phyloP scores from a whole-genome alignment of 2,329 filamentous ascomycete genomes.

The Claviceps digitariae region DNA sequence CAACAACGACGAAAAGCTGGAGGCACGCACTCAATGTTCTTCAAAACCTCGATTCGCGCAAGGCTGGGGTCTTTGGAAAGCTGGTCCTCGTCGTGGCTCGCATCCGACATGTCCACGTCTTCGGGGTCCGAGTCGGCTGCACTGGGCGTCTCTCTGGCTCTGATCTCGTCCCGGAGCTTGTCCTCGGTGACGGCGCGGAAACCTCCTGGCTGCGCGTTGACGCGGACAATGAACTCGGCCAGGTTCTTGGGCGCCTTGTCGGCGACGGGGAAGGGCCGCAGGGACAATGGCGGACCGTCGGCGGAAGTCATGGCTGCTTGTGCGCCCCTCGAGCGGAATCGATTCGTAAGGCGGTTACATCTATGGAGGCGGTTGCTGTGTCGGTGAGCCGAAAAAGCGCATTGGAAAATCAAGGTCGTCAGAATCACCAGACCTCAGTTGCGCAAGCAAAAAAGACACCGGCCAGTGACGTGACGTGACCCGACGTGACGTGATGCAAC shows the following conservation, averaged over 20 bases:
- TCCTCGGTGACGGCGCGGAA: slow-evolving; percentile 71
- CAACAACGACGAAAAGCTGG: too few relatives aligned
- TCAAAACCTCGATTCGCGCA: slow-evolving; percentile 44
- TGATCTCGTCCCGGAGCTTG: slow-evolving; percentile 56
- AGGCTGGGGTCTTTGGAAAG: slow-evolving; percentile 31
- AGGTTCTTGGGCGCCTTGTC: slow-evolving; percentile 48
- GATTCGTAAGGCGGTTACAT: not conserved
- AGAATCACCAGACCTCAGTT: not conserved
- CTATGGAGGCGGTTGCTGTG: not conserved
- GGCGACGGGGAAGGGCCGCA: slow-evolving; percentile 33
- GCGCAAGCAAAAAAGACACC: too few relatives aligned
- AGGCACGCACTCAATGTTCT: slow-evolving; percentile 44
- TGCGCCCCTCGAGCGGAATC: not conserved
- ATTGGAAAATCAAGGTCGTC: not conserved
- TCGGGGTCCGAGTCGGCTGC: slow-evolving; percentile 28
- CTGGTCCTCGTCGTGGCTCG: slow-evolving; percentile 29
- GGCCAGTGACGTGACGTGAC: not conserved
- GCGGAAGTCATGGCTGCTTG: slow-evolving; percentile 16
- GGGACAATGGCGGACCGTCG: slow-evolving; percentile 22
- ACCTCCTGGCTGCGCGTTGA: slow-evolving; percentile 64
- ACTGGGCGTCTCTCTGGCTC: slow-evolving; percentile 26
- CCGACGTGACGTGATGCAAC: not conserved
- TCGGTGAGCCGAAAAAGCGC: not conserved
- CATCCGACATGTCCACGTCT: slow-evolving; percentile 32
- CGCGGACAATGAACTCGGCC: slow-evolving; percentile 63